These are phyloP conservation scores for Macroventuria anomochaeta DNA, from an alignment of 2,329 filamentous ascomycete species.

Conservation along the genomic window DNA sequence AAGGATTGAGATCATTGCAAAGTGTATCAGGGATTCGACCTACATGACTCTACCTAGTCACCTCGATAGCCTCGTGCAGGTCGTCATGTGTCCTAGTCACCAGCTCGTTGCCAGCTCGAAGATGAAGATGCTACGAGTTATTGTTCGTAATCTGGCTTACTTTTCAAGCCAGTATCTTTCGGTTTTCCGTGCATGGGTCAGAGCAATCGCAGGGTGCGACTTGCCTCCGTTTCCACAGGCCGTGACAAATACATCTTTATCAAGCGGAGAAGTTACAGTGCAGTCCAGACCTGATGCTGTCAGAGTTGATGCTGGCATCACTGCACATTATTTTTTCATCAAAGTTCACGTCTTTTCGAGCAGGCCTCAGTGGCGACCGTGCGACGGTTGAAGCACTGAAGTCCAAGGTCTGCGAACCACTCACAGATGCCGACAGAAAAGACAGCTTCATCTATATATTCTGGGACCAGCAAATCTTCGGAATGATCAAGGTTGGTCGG, in stretches of 20 bases:
- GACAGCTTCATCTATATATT: neutral
- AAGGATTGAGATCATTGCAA: neutral
- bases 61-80: neutral
- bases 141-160: neutral
- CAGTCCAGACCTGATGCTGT: neutral
- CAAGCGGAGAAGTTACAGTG: neutral
- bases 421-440: neutral
- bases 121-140: neutral
- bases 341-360: neutral
- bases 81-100: neutral
- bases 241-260: neutral
- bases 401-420: neutral
- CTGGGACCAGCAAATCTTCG: no score
- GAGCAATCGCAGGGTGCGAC: neutral
- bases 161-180: neutral
- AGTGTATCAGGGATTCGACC: neutral
- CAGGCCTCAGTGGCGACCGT: neutral
- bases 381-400: neutral
- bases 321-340: neutral
- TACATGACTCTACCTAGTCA: neutral
- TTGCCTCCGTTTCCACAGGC: neutral
- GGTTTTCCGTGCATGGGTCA: neutral
- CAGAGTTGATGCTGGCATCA: neutral
- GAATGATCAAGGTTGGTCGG: no score
- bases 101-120: neutral